These are phyloP conservation scores for Suhomyces wounanorum DNA, from an alignment of 1,139 yeast species.

Conservation along the genomic window DNA sequence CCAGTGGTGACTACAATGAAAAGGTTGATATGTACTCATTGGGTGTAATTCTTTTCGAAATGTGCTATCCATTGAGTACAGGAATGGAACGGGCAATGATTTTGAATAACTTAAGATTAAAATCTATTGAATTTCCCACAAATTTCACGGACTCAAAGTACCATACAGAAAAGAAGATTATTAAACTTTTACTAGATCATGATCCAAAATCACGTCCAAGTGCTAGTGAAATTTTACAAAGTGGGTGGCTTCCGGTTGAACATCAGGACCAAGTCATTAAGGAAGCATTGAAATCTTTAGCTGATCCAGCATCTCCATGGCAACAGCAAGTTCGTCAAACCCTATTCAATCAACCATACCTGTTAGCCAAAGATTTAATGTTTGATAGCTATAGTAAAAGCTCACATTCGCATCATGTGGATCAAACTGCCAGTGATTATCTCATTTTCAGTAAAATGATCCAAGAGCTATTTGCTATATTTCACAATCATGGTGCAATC, in stretches of 20 bases:
- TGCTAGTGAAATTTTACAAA: conserved; percentile 70
- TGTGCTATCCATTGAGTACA: conserved; percentile 80
- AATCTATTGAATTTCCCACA: conserved; percentile 63
- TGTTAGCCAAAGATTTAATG: conserved; percentile 76
- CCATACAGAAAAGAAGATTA: conserved; percentile 64
- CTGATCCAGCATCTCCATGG: conserved; percentile 93
- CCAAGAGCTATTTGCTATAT: conserved; percentile 58
- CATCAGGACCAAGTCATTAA: conserved; percentile 88
- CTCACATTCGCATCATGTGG: conserved; percentile 26
- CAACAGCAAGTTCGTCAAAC: conserved; percentile 88
- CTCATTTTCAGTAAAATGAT: conserved; percentile 53
- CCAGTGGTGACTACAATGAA: conserved; percentile 77
- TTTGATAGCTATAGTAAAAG: conserved; percentile 55
- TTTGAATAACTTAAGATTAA: conserved; percentile 60
- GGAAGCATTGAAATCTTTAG: conserved; percentile 81
- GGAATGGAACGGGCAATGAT: conserved; percentile 90
- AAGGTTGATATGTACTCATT: conserved; percentile 95
- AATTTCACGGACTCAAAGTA: conserved; percentile 57
- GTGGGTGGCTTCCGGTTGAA: conserved; percentile 84
- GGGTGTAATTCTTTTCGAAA: conserved; percentile 93
- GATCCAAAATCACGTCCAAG: conserved; percentile 76
- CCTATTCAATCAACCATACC: conserved; percentile 78
- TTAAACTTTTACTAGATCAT: conserved; percentile 68
- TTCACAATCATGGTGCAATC: conserved; percentile 83
- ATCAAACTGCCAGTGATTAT: conserved; percentile 35